phyloP scores from a whole-genome alignment of 2,329 filamentous ascomycete genomes.

The Metarhizium rileyi region DNA sequence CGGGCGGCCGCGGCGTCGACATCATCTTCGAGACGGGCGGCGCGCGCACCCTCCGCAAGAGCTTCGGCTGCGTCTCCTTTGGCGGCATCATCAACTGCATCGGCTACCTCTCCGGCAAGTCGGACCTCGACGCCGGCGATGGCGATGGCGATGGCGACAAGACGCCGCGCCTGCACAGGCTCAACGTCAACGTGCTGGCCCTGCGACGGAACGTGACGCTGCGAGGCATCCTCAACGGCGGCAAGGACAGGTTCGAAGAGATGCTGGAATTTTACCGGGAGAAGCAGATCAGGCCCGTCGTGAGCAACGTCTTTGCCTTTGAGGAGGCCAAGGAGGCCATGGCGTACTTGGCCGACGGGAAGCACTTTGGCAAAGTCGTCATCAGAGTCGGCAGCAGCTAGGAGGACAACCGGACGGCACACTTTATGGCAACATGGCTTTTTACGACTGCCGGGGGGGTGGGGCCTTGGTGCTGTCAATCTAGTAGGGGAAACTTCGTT shows the following conservation, averaged over 20 bases:
- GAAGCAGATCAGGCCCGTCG: constrained; percentile 35
- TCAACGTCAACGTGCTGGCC: constrained; percentile 51
- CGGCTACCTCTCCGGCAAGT: constrained; percentile 41
- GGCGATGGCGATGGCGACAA: constrained; percentile 27
- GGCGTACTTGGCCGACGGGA: constrained; percentile 39
- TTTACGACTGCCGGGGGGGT: too few relatives aligned
- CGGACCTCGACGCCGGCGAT: too few relatives aligned
- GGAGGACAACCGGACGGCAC: too few relatives aligned
- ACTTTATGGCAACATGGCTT: too few relatives aligned
- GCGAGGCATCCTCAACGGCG: constrained; percentile 52
- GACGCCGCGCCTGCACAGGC: constrained; percentile 27
- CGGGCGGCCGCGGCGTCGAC: constrained; percentile 37
- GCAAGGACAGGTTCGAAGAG: constrained; percentile 42
- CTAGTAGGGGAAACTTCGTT: too few relatives aligned
- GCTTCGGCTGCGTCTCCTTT: constrained; percentile 42
- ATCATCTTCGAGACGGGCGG: constrained; percentile 47
- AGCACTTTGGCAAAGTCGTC: constrained; percentile 49
- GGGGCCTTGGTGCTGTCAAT: too few relatives aligned
- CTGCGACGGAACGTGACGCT: constrained; percentile 35
- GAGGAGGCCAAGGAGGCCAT: constrained; percentile 39
- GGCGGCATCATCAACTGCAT: constrained; percentile 45
- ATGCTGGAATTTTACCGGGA: constrained; percentile 38
- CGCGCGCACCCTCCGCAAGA: constrained; percentile 39
- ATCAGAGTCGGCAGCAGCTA: constrained; percentile 26
- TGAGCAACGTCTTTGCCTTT: constrained; percentile 38